These are phyloP conservation scores for Xylariaceae sp. DNA, from an alignment of 2,329 filamentous ascomycete genomes.

Conservation along the genomic window DNA sequence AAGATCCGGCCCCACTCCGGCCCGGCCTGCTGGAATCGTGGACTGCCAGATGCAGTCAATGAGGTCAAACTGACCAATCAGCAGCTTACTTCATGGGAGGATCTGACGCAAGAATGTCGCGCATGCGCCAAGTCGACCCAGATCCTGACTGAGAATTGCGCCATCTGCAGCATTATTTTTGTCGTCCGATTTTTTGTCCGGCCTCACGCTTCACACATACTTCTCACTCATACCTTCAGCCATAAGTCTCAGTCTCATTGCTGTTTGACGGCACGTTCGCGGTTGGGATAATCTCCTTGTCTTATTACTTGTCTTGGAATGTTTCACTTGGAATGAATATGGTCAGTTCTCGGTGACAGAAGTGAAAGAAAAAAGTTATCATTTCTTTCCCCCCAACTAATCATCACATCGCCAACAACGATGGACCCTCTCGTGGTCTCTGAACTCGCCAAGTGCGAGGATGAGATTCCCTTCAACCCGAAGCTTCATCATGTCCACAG, in stretches of 20 bases:
- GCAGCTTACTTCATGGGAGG: neutral
- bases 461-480: slow-evolving; percentile 67
- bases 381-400: neutral
- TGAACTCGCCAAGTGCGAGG: slow-evolving; percentile 25
- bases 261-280: neutral
- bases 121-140: slow-evolving; percentile 10
- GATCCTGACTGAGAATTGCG: neutral
- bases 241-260: neutral
- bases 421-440: slow-evolving; percentile 29
- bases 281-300: neutral
- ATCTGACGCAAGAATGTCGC: slow-evolving; percentile 13
- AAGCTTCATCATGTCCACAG: slow-evolving; percentile 68
- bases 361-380: neutral
- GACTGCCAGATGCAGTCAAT: neutral
- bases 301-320: neutral
- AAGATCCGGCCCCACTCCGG: neutral
- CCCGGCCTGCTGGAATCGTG: neutral
- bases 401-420: neutral
- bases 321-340: neutral
- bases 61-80: slow-evolving; percentile 12
- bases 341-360: neutral
- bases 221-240: neutral
- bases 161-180: slow-evolving; percentile 1
- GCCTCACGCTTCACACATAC: neutral
- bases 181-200: neutral